Conservation (phyloP, 2,329 filamentous ascomycete species). For the Biscogniauxia marginata region DNA sequence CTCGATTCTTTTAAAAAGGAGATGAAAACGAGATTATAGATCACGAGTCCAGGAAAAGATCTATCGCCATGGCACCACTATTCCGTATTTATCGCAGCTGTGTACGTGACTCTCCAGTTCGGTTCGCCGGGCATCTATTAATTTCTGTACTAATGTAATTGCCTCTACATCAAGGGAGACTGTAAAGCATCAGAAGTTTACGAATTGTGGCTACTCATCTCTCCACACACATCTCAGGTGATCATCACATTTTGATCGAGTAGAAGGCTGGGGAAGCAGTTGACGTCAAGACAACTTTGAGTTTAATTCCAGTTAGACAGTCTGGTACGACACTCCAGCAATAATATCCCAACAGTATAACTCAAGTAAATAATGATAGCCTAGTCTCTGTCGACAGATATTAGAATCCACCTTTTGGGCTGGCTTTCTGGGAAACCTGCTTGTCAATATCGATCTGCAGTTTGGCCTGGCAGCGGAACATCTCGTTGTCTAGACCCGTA, state of each 20-base stretch:
- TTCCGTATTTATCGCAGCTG: not conserved
- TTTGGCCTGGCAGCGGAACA: slow-evolving; percentile 16
- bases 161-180: too few relatives aligned
- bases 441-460: slow-evolving; percentile 12
- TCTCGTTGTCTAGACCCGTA: slow-evolving; percentile 11
- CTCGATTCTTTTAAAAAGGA: not conserved
- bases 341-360: not conserved
- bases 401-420: not conserved
- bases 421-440: not conserved
- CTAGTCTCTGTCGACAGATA: not conserved
- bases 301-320: not conserved
- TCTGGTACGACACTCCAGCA: not conserved
- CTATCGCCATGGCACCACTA: not conserved
- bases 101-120: too few relatives aligned
- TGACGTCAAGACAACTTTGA: not conserved
- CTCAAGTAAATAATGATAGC: not conserved
- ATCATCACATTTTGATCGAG: not conserved
- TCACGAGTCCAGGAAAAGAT: not conserved
- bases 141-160: too few relatives aligned
- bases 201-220: not conserved
- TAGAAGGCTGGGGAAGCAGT: not conserved
- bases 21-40: not conserved
- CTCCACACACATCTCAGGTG: not conserved
- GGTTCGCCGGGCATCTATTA: too few relatives aligned
- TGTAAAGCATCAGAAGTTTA: too few relatives aligned